These are phyloP conservation scores for Pulveroboletus sp. DNA, from an alignment of 768 basidiomycete species.

Conservation along the genomic window DNA sequence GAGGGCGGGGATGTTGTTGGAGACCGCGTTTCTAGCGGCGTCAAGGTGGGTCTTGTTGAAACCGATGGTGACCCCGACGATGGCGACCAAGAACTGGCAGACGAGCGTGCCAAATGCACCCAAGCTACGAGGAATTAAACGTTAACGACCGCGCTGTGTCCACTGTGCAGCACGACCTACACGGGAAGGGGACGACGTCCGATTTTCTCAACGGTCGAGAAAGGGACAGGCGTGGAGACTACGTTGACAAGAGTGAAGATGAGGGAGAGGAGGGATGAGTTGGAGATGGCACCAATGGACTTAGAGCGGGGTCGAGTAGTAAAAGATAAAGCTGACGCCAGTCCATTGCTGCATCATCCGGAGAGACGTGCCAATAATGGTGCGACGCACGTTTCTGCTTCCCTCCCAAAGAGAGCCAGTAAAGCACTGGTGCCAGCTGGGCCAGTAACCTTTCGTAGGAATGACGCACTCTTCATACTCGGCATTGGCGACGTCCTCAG, in stretches of 20 bases:
- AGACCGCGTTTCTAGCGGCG: conserved; percentile 4
- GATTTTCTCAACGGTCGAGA: conserved; percentile 78
- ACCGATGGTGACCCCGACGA: conserved; percentile 51
- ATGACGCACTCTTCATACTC: conserved; percentile 55
- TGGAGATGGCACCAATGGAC: conserved; percentile 50
- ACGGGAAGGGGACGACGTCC: conserved; percentile 69
- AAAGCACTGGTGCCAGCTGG: conserved; percentile 51
- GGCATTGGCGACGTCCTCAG: conserved; percentile 57
- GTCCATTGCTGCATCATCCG: conserved; percentile 82
- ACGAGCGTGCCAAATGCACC: conserved; percentile 82
- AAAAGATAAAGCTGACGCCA: conserved; percentile 77
- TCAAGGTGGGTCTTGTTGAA: conserved; percentile 30
- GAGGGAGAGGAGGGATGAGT: conserved; percentile 54
- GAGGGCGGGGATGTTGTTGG: conserved; percentile 51
- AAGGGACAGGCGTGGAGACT: conserved; percentile 74
- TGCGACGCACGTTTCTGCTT: conserved; percentile 59
- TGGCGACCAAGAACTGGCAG: conserved; percentile 82
- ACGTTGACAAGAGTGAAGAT: conserved; percentile 77
- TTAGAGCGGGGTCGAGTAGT: conserved; percentile 66
- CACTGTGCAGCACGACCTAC: conserved; percentile 4
- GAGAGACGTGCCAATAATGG: conserved; percentile 79
- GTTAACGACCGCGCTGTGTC: background rate
- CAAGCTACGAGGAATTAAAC: conserved; percentile 26
- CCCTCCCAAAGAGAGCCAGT: conserved; percentile 43
- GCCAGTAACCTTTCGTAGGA: conserved; percentile 58